Evolutionary conservation across 768 basidiomycete species (phyloP).

Genomic region (Psilocybe cyanescens): DNA sequence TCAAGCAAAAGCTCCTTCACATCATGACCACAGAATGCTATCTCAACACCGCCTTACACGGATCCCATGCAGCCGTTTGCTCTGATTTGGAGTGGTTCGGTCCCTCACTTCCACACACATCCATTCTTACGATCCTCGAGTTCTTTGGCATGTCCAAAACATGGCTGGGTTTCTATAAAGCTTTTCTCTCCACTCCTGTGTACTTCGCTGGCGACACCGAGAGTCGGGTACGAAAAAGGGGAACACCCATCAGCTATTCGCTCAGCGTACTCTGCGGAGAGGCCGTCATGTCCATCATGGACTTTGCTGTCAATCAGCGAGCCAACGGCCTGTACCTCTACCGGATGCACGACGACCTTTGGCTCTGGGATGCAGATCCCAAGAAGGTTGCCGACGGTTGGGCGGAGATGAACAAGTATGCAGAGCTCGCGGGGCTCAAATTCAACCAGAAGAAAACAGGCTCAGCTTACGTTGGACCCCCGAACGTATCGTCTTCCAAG

Average conservation of each 20-base stretch:
- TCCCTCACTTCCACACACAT: slow-evolving; percentile 44
- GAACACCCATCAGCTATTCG: slow-evolving; percentile 46
- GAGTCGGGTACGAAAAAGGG: slow-evolving; percentile 38
- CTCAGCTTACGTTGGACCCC: slow-evolving; percentile 36
- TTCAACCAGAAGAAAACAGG: slow-evolving; percentile 49
- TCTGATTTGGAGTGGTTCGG: slow-evolving; percentile 52
- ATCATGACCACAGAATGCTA: slow-evolving; percentile 43
- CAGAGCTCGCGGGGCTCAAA: slow-evolving; percentile 39
- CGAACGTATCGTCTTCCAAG: neutral
- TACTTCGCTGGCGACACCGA: slow-evolving; percentile 32
- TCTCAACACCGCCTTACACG: slow-evolving; percentile 40
- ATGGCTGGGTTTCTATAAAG: slow-evolving; percentile 39
- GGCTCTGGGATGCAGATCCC: slow-evolving; percentile 41
- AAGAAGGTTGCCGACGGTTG: slow-evolving; percentile 39
- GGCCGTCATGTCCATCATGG: slow-evolving; percentile 45
- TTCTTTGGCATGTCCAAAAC: slow-evolving; percentile 42
- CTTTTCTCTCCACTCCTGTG: slow-evolving; percentile 35
- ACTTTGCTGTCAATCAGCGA: slow-evolving; percentile 49
- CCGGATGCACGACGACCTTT: slow-evolving; percentile 51
- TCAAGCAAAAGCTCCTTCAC: slow-evolving; percentile 44
- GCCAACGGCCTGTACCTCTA: slow-evolving; percentile 46
- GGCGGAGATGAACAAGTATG: slow-evolving; percentile 47
- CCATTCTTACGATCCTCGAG: slow-evolving; percentile 41
- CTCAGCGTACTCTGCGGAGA: slow-evolving; percentile 47
- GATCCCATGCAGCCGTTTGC: slow-evolving; percentile 38